These are phyloP conservation scores for Monosporascus sp. DNA, from an alignment of 2,329 filamentous ascomycete species.

Conservation along the genomic window DNA sequence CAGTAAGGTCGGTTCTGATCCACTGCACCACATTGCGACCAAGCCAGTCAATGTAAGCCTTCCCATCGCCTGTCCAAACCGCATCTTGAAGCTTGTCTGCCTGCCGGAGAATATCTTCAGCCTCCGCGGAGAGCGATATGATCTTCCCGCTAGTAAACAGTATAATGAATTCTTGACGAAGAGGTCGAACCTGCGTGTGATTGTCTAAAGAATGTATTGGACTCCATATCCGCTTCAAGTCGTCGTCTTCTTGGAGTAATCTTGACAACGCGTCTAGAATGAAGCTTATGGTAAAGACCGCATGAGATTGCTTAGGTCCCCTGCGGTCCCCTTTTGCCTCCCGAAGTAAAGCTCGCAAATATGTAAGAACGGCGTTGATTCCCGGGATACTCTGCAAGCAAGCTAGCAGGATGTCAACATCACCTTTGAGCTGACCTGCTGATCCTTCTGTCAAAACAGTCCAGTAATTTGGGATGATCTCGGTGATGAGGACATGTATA, in stretches of 20 bases:
- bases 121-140: constrained; percentile 48
- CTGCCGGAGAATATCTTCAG: constrained; percentile 41
- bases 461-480: constrained; percentile 83
- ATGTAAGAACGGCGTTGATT: constrained; percentile 69
- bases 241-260: constrained; percentile 32
- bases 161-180: constrained; percentile 39
- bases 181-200: constrained; percentile 23
- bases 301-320: constrained; percentile 34
- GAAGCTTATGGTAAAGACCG: constrained; percentile 37
- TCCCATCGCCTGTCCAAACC: constrained; percentile 60
- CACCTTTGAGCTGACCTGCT: constrained; percentile 22
- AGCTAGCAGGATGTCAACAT: constrained; percentile 47
- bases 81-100: constrained; percentile 23
- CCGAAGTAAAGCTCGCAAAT: constrained; percentile 57
- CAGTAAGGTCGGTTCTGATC: constrained; percentile 26
- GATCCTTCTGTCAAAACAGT: constrained; percentile 46
- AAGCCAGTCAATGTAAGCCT: constrained; percentile 65
- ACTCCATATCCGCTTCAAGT: constrained; percentile 20
- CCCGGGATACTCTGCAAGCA: constrained; percentile 71
- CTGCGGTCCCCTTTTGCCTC: constrained; percentile 37
- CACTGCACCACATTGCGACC: constrained; percentile 54
- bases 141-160: constrained; percentile 45
- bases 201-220: constrained; percentile 8
- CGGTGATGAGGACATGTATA: constrained; percentile 65
- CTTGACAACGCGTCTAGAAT: constrained; percentile 38